phyloP scores from a whole-genome alignment of 176 grass and related monocot species.

The Eleusine indica region DNA sequence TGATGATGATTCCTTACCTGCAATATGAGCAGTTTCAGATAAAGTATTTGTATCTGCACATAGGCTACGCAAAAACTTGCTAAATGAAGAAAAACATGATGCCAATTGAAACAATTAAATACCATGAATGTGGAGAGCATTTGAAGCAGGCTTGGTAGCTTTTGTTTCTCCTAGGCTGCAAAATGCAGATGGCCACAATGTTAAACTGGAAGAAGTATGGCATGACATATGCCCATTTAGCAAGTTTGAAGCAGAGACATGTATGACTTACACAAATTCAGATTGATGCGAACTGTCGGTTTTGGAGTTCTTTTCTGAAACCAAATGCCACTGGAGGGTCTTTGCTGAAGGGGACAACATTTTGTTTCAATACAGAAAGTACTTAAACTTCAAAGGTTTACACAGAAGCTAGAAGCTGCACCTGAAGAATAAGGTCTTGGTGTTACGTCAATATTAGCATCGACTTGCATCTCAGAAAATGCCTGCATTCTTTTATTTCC shows the following conservation, averaged over 20 bases:
- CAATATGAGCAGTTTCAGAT: constrained; percentile 35
- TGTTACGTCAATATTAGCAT: constrained; percentile 52
- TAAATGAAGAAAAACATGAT: background rate
- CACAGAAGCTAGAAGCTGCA: constrained; percentile 39
- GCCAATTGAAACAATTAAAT: constrained; percentile 37
- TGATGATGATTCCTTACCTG: constrained; percentile 53
- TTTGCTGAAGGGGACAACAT: constrained; percentile 55
- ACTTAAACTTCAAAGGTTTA: constrained; percentile 21
- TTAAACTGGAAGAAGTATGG: constrained; percentile 15
- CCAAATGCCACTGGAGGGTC: constrained; percentile 93
- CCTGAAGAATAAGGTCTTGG: constrained; percentile 73
- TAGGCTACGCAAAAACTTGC: background rate
- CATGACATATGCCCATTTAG: background rate
- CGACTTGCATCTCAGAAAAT: constrained; percentile 53
- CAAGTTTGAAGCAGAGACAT: constrained; percentile 9
- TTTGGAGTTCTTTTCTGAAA: constrained; percentile 73
- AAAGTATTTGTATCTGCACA: constrained; percentile 2
- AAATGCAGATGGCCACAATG: constrained; percentile 28
- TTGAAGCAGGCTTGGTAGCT: constrained; percentile 57
- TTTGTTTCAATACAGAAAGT: constrained; percentile 25
- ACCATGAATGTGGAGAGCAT: constrained; percentile 66
- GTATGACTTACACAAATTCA: constrained; percentile 50
- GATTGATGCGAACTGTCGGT: constrained; percentile 44
- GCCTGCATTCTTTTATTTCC: constrained; percentile 55
- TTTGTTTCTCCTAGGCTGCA: constrained; percentile 69